Base-by-base conservation (phyloP, 2,329 filamentous ascomycete species). In the Colletotrichum sp. region DNA sequence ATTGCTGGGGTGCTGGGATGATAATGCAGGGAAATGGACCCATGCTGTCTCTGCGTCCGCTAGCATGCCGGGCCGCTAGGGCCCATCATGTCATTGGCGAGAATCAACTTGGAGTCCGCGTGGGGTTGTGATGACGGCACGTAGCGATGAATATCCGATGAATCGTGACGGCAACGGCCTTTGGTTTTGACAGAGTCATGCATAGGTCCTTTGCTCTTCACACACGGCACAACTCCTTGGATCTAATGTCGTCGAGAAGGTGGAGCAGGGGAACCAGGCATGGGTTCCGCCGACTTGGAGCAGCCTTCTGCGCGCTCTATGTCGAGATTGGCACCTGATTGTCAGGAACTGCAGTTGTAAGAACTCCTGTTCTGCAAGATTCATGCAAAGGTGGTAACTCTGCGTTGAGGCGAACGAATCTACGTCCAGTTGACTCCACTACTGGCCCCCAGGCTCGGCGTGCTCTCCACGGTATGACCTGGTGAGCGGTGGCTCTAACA, bases 401-500 rank as follows among this genome's bases (percentile, higher is more conserved):
- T 12, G 32, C 36, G 13, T 59, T 32, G 58, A 13, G 26, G 43
- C 7, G 16, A 64, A 24, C 14, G 48, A 55, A 58, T 9, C 43
- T 28, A 55, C 21, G 28, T 69, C 63, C 24, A 59, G n/a, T 26
- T 67, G 69, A 32, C 10, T 59, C 69, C 63, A 48, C 36, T 13
- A 26, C 43, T 16, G 28, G 61, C 26, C 48, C 59, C 48, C 32
- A 64, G 58, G 14, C 36, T 38, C 18, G 21, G 28, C 56, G 18
- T 13, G 18, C 56, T 24, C 30, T 64, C 26, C 32, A 66, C 38
- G 56, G 30, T 38, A 10, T 34, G 32, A 52, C 24, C 28, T 32
- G 12, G 48, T 56, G 13, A 70, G 63, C 63, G 73, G 73, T 59
- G 58, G 63, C 63, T 73, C 73, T 65, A 64, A 73, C 63, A 73